Evolutionary conservation across 2,329 filamentous ascomycete species (phyloP).

Genomic region (Venturia carpophila): DNA sequence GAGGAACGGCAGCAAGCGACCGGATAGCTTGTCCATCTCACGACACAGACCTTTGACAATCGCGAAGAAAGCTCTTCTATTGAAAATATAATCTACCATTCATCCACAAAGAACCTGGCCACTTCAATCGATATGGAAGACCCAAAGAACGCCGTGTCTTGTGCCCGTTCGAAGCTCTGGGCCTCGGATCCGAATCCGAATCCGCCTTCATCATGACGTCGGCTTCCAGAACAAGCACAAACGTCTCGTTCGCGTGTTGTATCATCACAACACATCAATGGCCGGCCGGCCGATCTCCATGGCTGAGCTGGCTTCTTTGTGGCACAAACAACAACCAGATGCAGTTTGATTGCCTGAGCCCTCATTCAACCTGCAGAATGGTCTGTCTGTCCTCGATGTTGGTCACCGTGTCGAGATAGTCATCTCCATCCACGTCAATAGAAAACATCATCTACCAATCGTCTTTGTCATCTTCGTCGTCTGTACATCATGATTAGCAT

Average conservation of each 20-base stretch:
- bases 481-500: slow-evolving; percentile 39
- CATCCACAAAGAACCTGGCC: slow-evolving; percentile 2
- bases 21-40: too few relatives aligned
- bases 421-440: background rate
- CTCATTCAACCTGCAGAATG: background rate
- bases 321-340: background rate
- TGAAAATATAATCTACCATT: background rate
- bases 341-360: background rate
- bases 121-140: background rate
- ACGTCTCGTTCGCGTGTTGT: background rate
- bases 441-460: slow-evolving; percentile 49
- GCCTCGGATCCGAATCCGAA: background rate
- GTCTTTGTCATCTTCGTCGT: slow-evolving; percentile 70
- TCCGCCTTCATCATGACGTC: background rate
- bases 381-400: background rate
- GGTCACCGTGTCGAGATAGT: background rate
- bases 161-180: background rate
- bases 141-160: background rate
- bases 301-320: background rate
- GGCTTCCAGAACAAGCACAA: background rate
- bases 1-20: too few relatives aligned
- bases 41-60: background rate
- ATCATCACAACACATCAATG: background rate
- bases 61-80: background rate
- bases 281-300: background rate